Percentiles rank a stretch among this genome's conserved stretches.
These are phyloP conservation scores for Retiboletus fuscus DNA, from an alignment of 1,284 basidiomycete genomes.

Conservation along the genomic window DNA sequence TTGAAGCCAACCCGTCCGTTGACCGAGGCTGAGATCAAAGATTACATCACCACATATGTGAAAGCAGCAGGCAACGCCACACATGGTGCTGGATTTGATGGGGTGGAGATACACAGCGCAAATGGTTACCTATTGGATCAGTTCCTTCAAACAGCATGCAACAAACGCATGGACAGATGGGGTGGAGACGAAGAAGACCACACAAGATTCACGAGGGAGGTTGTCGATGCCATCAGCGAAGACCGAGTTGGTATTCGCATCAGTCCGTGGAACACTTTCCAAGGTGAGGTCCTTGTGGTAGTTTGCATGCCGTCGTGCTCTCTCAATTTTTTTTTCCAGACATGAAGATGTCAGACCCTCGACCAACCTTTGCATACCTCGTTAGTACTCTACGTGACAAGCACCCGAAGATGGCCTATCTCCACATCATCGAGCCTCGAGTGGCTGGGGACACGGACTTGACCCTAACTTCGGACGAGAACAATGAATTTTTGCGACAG, in stretches of 20 bases:
- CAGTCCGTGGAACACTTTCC: conserved; percentile 60
- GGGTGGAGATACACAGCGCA: conserved; percentile 11
- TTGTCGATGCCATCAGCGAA: too few species aligned
- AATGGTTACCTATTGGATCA: conserved; percentile 44
- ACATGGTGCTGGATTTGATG: conserved; percentile 31
- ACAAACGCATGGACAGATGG: conserved; percentile 47
- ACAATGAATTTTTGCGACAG: neutral
- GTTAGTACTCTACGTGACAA: conserved; percentile 49
- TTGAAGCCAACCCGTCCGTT: too few species aligned
- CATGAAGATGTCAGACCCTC: too few species aligned
- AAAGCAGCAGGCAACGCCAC: conserved; percentile 26
- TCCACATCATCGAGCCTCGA: conserved; percentile 67
- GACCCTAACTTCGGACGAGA: neutral
- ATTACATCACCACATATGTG: conserved; percentile 36
- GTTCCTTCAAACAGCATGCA: conserved; percentile 21
- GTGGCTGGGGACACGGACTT: conserved; percentile 37
- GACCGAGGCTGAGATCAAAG: conserved; percentile 30
- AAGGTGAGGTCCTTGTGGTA: conserved; percentile 44
- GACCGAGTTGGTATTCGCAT: conserved; percentile 35
- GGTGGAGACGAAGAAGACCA: conserved; percentile 43
- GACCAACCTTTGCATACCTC: conserved; percentile 42
- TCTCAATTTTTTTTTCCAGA: too few species aligned
- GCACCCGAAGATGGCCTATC: conserved; percentile 59
- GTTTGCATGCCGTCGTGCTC: too few species aligned
- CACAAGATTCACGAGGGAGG: too few species aligned